phyloP scores from a whole-genome alignment of 495 filamentous ascomycete species.

The Lasiosphaeriaceae sp. region DNA sequence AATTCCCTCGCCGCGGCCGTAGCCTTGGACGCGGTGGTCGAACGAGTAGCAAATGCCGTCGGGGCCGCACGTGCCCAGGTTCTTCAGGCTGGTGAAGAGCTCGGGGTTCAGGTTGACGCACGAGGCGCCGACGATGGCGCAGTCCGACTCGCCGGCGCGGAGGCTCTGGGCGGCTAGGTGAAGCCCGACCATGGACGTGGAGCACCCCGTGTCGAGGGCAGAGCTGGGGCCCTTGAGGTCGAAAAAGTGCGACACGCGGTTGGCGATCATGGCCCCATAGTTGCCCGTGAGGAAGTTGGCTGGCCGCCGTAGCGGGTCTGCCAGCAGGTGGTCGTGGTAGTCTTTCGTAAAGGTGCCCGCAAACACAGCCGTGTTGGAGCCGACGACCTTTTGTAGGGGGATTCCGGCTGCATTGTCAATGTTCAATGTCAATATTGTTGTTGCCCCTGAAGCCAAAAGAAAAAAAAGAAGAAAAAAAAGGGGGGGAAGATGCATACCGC shows the following conservation, averaged over 20 bases:
- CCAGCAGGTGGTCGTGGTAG: conserved; percentile 17
- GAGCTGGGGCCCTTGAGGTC: conserved; percentile 37
- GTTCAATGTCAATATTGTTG: no score
- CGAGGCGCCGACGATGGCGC: conserved; percentile 47
- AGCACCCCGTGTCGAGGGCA: conserved; percentile 52
- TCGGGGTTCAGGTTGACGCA: conserved; percentile 49
- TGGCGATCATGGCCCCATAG: conserved; percentile 32
- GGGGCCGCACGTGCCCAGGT: conserved; percentile 31
- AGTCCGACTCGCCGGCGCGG: conserved; percentile 26
- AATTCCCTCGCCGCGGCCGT: conserved; percentile 58
- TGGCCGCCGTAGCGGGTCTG: conserved; percentile 15
- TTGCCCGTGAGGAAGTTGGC: conserved; percentile 42
- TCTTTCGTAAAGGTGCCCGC: conserved; percentile 20
- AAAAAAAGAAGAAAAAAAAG: no score
- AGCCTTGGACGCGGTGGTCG: conserved; percentile 56
- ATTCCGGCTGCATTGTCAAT: conserved; percentile 31
- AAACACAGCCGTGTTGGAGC: conserved; percentile 34
- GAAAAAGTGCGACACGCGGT: conserved; percentile 49
- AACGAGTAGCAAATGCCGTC: conserved; percentile 51
- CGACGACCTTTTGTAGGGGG: background rate
- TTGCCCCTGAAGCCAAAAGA: no score
- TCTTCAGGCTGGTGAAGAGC: conserved; percentile 22
- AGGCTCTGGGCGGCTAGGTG: conserved; percentile 51
- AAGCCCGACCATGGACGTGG: conserved; percentile 47
- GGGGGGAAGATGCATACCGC: conserved; percentile 57